phyloP scores from a whole-genome alignment of 2,329 filamentous ascomycete species.

The Stagonosporopsis rhizophila region DNA sequence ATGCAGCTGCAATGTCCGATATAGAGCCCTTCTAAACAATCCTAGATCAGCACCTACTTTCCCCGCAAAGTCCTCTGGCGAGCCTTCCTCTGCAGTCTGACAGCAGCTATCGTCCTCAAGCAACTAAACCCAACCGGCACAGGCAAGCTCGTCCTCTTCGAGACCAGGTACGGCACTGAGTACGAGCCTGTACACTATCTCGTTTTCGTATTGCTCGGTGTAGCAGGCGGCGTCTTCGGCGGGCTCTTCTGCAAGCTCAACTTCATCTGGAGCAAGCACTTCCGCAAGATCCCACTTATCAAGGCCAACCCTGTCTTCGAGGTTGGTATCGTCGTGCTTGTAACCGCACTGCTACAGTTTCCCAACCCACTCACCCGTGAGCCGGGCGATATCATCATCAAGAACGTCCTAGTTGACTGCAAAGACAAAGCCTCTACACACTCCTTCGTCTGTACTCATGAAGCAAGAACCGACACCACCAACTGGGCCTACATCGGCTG shows the following conservation, averaged over 20 bases:
- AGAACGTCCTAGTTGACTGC: slow-evolving; percentile 65
- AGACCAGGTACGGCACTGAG: slow-evolving; percentile 65
- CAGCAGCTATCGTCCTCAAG: slow-evolving; percentile 63
- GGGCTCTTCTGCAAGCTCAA: slow-evolving; percentile 66
- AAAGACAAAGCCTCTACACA: slow-evolving; percentile 37
- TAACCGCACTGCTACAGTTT: slow-evolving; percentile 63
- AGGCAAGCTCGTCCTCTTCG: slow-evolving; percentile 66
- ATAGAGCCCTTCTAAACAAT: neutral
- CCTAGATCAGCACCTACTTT: slow-evolving; percentile 63
- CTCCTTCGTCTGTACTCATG: slow-evolving; percentile 62
- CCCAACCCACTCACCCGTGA: slow-evolving; percentile 63
- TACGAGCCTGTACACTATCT: slow-evolving; percentile 64
- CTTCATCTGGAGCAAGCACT: slow-evolving; percentile 63
- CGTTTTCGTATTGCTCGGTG: slow-evolving; percentile 63
- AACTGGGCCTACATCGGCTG: slow-evolving; percentile 57
- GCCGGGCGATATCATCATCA: slow-evolving; percentile 63
- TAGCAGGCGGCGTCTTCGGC: slow-evolving; percentile 66
- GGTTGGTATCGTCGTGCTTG: slow-evolving; percentile 61
- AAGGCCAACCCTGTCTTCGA: slow-evolving; percentile 64
- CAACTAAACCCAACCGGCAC: slow-evolving; percentile 67
- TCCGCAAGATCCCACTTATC: slow-evolving; percentile 61
- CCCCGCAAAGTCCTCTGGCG: slow-evolving; percentile 66
- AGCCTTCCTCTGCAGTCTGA: slow-evolving; percentile 65
- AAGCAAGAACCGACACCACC: slow-evolving; percentile 40
- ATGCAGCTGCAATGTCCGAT: too few species aligned